Base-by-base conservation (phyloP, 2,329 filamentous ascomycete genomes). In the Penicillium sp. region DNA sequence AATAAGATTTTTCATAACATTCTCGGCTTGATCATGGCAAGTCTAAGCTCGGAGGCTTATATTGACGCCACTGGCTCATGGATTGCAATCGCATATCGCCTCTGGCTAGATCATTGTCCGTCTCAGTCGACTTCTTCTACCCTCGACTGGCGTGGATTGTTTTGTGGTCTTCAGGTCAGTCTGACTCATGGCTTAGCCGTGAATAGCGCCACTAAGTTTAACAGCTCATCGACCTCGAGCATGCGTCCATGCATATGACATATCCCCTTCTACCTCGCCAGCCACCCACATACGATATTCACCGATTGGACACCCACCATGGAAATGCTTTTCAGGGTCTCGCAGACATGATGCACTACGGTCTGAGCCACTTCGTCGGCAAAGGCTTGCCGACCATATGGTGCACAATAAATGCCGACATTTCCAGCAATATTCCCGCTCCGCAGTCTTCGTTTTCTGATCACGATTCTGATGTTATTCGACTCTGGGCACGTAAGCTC, bases 171-270 rank as follows among this genome's bases (percentile, higher is more conserved):
- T 33, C 69, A 71, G 56, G 69, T 70, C 56, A 47, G 50, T 6
- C 16, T 31, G 6, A 9, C n/a, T n/a, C 19, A 24, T 19, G 11
- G n/a, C 9, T 11, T 18, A 37, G 4, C 4, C 4, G 19, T 27
- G 13, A 27, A 22, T 33, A 9, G 24, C 10, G 37, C 53, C 16
- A 13, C 37, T 62, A 46, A 58, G 33, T n/a, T 36, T 39, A 2
- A 27, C 13, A 70, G 67, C 63, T 69, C 6, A 69, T 71, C 46
- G 69, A 72, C 36, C 69, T 72, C 10, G 69, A 72, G 54, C 69
- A 72, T 52, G 69, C 69, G 9, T 72, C 69, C 4, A 71, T 72
- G 62, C 69, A 72, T 27, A 69, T 72, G 68, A 70, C 68, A 10
- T 67, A 68, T 24, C 69, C 69, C 31, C 56, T 72, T 16, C 52